These are phyloP conservation scores for Rhodofomes roseus DNA, from an alignment of 1,284 basidiomycete species.

Conservation along the genomic window DNA sequence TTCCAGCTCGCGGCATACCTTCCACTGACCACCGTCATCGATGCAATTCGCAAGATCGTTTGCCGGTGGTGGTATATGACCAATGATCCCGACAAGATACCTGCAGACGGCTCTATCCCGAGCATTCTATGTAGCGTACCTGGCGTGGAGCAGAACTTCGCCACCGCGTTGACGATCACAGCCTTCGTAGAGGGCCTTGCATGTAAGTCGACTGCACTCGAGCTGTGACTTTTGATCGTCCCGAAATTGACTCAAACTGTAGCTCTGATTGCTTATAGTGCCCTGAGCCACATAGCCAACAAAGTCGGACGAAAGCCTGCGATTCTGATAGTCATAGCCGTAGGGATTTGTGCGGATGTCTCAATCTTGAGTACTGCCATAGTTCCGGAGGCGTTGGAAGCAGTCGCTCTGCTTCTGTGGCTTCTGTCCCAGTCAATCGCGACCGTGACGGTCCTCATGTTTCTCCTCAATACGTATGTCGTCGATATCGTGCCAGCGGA, in stretches of 20 bases:
- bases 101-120: background rate
- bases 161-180: background rate
- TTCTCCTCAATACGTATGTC: background rate
- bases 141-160: background rate
- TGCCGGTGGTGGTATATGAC: background rate
- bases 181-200: background rate
- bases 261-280: background rate
- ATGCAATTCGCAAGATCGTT: background rate
- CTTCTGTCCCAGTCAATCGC: background rate
- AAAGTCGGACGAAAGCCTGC: background rate
- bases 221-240: background rate
- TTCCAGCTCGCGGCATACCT: background rate
- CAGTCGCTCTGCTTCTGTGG: background rate
- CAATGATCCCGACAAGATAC: background rate
- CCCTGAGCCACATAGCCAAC: background rate
- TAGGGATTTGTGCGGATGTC: background rate
- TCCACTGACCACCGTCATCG: background rate
- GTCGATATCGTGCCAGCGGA: background rate
- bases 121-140: background rate
- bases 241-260: background rate
- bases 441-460: background rate
- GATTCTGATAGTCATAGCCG: background rate
- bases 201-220: background rate
- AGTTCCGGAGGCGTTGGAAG: background rate
- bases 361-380: background rate